A percentile compares a stretch with the other conserved stretches of the same genome.
Evolutionary conservation across 2,329 filamentous ascomycete genomes (phyloP).

Genomic region (Arachnomyces sp.): DNA sequence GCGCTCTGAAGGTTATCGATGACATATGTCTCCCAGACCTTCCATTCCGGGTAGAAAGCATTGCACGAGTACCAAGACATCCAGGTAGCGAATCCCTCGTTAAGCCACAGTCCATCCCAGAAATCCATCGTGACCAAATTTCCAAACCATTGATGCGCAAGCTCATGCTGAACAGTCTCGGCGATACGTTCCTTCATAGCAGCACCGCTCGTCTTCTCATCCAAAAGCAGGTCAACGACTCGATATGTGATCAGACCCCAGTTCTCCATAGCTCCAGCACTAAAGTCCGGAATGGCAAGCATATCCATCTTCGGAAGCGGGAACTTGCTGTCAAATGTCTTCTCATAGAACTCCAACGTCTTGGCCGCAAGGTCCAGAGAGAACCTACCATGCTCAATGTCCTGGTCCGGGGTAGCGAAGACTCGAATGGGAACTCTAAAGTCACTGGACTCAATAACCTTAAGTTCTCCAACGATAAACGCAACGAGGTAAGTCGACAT

Average conservation of each 20-base stretch:
- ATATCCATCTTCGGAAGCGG: constrained; percentile 93
- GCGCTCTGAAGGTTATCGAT: constrained; percentile 87
- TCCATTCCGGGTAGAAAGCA: constrained; percentile 94
- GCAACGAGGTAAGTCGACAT: constrained; percentile 97
- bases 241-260: constrained; percentile 96
- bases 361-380: constrained; percentile 81
- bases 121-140: constrained; percentile 98
- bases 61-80: constrained; percentile 95
- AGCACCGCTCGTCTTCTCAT: constrained; percentile 85
- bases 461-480: constrained; percentile 89
- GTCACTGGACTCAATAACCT: constrained; percentile 83
- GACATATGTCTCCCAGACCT: constrained; percentile 93
- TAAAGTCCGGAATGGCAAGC: constrained; percentile 93
- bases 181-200: constrained; percentile 87
- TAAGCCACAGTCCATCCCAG: constrained; percentile 96
- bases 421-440: constrained; percentile 90
- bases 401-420: constrained; percentile 82
- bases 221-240: constrained; percentile 80
- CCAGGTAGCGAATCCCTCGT: constrained; percentile 86
- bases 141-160: constrained; percentile 97
- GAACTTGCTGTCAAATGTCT: constrained; percentile 81
- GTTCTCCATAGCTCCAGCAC: constrained; percentile 95
- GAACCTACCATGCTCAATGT: constrained; percentile 87
- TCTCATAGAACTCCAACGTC: constrained; percentile 90
- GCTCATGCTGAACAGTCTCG: constrained; percentile 91